Conservation (phyloP, 1,284 basidiomycete species). For the Apiotrichum gracile region DNA sequence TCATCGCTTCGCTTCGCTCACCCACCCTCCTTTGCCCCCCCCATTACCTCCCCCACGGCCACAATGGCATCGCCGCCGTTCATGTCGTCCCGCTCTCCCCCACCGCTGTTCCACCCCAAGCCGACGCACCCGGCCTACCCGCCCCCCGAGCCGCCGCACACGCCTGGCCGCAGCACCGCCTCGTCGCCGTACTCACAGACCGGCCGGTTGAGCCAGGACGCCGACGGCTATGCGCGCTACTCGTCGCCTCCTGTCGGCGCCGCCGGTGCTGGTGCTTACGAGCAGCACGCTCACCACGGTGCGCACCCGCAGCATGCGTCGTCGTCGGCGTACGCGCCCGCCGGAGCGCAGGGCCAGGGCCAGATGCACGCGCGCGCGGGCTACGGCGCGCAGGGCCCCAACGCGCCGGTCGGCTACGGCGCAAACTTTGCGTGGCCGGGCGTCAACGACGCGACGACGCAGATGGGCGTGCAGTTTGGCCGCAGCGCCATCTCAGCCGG, state of each 20-base stretch:
- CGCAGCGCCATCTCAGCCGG: slow-evolving; percentile 86
- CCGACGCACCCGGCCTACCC: slow-evolving; percentile 78
- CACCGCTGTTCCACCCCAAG: slow-evolving; percentile 79
- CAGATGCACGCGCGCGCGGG: slow-evolving; percentile 3
- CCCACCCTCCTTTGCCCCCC: neutral
- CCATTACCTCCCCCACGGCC: neutral
- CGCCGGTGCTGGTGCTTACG: slow-evolving; percentile 18
- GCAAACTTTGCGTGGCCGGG: slow-evolving; percentile 29
- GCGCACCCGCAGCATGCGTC: slow-evolving; percentile 3
- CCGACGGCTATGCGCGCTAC: slow-evolving; percentile 43
- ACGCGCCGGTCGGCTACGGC: slow-evolving; percentile 15
- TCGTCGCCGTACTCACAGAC: slow-evolving; percentile 41
- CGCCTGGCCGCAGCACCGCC: slow-evolving; percentile 51
- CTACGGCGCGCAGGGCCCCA: slow-evolving; percentile 4
- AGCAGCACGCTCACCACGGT: slow-evolving; percentile 19
- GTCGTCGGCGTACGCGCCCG: slow-evolving; percentile 5
- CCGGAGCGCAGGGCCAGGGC: neutral
- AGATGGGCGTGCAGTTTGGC: slow-evolving; percentile 94
- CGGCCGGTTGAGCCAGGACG: slow-evolving; percentile 48
- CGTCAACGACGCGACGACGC: slow-evolving; percentile 87
- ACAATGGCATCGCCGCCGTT: slow-evolving; percentile 36
- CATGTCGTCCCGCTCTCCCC: slow-evolving; percentile 58
- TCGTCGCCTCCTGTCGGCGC: slow-evolving; percentile 43
- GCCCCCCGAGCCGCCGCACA: slow-evolving; percentile 79
- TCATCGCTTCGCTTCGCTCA: neutral